A percentile compares a stretch with the other conserved stretches of the same genome.
Evolutionary conservation across 2,329 filamentous ascomycete species (phyloP).

Genomic region (Scytalidium sp.): DNA sequence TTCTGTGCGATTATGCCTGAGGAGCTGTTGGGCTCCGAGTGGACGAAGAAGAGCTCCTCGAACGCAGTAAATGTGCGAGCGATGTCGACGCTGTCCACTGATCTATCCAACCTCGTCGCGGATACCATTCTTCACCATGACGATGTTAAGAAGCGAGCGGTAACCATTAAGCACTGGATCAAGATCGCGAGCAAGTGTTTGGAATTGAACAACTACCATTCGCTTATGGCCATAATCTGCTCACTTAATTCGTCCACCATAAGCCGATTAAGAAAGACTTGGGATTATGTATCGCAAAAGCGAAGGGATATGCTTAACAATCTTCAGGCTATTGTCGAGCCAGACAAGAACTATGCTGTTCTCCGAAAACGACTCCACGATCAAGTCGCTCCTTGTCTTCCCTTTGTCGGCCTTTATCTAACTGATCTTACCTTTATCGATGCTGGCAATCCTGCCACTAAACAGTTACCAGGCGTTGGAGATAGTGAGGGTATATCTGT

Average conservation of each 20-base stretch:
- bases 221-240: conserved; percentile 95
- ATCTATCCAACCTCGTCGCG: conserved; percentile 87
- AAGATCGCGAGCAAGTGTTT: conserved; percentile 87
- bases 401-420: conserved; percentile 93
- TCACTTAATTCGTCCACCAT: conserved; percentile 91
- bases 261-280: conserved; percentile 81
- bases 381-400: conserved; percentile 86
- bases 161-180: conserved; percentile 95
- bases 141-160: conserved; percentile 90
- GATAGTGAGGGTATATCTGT: conserved; percentile 68
- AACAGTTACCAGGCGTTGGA: conserved; percentile 61
- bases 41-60: conserved; percentile 83
- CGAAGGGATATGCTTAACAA: conserved; percentile 76
- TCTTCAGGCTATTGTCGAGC: conserved; percentile 82
- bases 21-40: conserved; percentile 86
- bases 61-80: conserved; percentile 87
- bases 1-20: conserved; percentile 92
- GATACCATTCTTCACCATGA: conserved; percentile 85
- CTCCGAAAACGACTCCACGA: conserved; percentile 80
- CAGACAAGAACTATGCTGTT: conserved; percentile 85
- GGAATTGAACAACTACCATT: conserved; percentile 93
- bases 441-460: conserved; percentile 84
- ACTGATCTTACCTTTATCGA: conserved; percentile 96
- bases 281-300: conserved; percentile 83
- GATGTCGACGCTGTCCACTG: conserved; percentile 90